Evolutionary conservation across 78 protist genomes (phyloP).

Genomic region (Polysphondylium violaceum): DNA sequence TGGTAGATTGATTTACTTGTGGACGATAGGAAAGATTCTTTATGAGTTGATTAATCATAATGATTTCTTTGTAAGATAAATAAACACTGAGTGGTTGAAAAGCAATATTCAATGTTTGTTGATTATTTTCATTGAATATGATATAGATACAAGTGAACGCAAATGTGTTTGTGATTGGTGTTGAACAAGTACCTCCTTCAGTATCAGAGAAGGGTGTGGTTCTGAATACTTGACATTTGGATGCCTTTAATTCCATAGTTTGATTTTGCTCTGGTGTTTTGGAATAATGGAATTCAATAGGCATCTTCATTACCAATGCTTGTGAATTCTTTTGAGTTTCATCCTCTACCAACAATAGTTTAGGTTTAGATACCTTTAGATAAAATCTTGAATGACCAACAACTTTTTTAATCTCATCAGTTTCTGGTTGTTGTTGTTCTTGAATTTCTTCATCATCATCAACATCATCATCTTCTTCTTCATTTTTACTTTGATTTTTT

Average conservation of each 20-base stretch:
- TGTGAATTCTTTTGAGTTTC: constrained; percentile 70
- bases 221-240: constrained; percentile 59
- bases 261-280: constrained; percentile 43
- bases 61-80: constrained; percentile 49
- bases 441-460: neutral
- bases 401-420: neutral
- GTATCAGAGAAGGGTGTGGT: constrained; percentile 71
- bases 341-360: constrained; percentile 59
- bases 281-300: constrained; percentile 57
- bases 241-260: constrained; percentile 65
- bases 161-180: constrained; percentile 66
- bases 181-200: constrained; percentile 36
- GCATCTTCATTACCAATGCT: constrained; percentile 75
- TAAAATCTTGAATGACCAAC: constrained; percentile 40
- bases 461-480: neutral
- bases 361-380: constrained; percentile 58
- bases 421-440: neutral
- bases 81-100: constrained; percentile 56
- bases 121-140: constrained; percentile 48
- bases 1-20: too few relatives aligned
- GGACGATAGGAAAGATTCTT: constrained; percentile 10
- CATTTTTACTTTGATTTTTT: neutral
- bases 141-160: constrained; percentile 43
- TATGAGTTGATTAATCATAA: constrained; percentile 36
- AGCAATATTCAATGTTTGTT: constrained; percentile 26